Percentiles rank a stretch among this genome's conserved stretches.
These are phyloP conservation scores for Moesziomyces antarcticus DNA, from an alignment of 1,284 basidiomycete species.

Conservation along the genomic window DNA sequence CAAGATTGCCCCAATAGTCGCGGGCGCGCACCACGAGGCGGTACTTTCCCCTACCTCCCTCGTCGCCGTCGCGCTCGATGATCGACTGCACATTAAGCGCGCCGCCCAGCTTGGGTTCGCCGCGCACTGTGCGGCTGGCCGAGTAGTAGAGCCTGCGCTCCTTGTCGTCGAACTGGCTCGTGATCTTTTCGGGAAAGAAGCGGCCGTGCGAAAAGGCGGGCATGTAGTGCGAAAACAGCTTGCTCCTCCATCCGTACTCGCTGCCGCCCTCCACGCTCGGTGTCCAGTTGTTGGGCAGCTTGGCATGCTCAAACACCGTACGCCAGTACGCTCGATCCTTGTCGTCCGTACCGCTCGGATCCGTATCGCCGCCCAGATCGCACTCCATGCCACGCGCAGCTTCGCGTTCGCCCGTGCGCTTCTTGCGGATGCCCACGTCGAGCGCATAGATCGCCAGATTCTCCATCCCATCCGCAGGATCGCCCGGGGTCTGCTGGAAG, in stretches of 20 bases:
- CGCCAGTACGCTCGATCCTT: constrained; percentile 24
- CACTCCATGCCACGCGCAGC: constrained; percentile 40
- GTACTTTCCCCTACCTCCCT: constrained; percentile 42
- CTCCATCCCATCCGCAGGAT: constrained; percentile 58
- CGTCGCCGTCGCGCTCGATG: constrained; percentile 25
- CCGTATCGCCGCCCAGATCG: constrained; percentile 40
- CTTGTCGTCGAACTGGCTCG: constrained; percentile 62
- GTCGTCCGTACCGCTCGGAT: constrained; percentile 19
- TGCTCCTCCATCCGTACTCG: constrained; percentile 29
- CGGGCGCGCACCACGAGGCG: constrained; percentile 54
- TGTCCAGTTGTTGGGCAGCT: constrained; percentile 46
- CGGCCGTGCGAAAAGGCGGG: constrained; percentile 41
- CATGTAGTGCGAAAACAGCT: constrained; percentile 54
- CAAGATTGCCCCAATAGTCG: constrained; percentile 54
- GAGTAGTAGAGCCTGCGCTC: constrained; percentile 49
- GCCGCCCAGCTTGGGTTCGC: constrained; percentile 46
- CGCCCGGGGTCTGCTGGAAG: constrained; percentile 55
- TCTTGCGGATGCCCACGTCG: constrained; percentile 48
- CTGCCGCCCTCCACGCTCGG: background rate
- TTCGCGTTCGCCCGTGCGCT: constrained; percentile 20
- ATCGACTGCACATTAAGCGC: constrained; percentile 38
- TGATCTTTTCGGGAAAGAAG: constrained; percentile 42
- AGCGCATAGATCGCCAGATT: constrained; percentile 52
- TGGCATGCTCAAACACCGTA: constrained; percentile 55
- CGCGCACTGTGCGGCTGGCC: constrained; percentile 33